A percentile compares a stretch with the other conserved stretches of the same genome.
Evolutionary conservation across 805 yeast species (phyloP).

Genomic region (Spencermartinsiella europaea): DNA sequence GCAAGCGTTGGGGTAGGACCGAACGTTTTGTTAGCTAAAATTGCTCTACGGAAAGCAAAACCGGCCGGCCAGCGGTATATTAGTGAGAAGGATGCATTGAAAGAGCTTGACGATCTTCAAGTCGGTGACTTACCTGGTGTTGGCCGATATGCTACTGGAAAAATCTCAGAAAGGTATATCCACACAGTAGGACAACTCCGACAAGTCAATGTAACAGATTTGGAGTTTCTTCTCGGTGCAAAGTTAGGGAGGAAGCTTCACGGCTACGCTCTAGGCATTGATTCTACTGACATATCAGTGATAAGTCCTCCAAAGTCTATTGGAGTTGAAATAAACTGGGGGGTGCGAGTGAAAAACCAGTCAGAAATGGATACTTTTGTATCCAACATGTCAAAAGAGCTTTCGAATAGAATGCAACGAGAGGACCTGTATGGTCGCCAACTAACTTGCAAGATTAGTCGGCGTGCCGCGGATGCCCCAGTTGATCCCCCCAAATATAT

Average conservation of each 20-base stretch:
- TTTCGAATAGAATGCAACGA: slow-evolving; percentile 47
- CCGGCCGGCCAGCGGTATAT: slow-evolving; percentile 62
- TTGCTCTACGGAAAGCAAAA: slow-evolving; percentile 69
- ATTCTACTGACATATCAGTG: slow-evolving; percentile 48
- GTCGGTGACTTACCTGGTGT: slow-evolving; percentile 42
- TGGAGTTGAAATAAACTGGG: slow-evolving; percentile 89
- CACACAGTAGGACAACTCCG: slow-evolving; percentile 39
- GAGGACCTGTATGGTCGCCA: slow-evolving; percentile 48
- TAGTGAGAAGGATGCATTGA: slow-evolving; percentile 25
- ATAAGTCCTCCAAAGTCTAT: slow-evolving; percentile 56
- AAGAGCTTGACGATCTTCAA: slow-evolving; percentile 35
- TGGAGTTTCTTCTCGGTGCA: slow-evolving; percentile 53
- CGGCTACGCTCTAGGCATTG: slow-evolving; percentile 62
- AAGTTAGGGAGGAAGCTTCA: slow-evolving; percentile 64
- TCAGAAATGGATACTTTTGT: slow-evolving; percentile 63
- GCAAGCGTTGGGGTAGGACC: slow-evolving; percentile 77
- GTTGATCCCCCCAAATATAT: slow-evolving; percentile 68
- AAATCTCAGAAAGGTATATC: slow-evolving; percentile 36
- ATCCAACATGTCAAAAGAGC: slow-evolving; percentile 51
- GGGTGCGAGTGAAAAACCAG: slow-evolving; percentile 63
- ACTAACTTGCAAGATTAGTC: slow-evolving; percentile 62
- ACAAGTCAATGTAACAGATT: slow-evolving; percentile 29
- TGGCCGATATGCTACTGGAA: slow-evolving; percentile 39
- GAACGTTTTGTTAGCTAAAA: slow-evolving; percentile 71
- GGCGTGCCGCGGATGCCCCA: slow-evolving; percentile 62